Base-by-base conservation (phyloP, 208 protist genomes). In the Wallacemonas sp. region DNA sequence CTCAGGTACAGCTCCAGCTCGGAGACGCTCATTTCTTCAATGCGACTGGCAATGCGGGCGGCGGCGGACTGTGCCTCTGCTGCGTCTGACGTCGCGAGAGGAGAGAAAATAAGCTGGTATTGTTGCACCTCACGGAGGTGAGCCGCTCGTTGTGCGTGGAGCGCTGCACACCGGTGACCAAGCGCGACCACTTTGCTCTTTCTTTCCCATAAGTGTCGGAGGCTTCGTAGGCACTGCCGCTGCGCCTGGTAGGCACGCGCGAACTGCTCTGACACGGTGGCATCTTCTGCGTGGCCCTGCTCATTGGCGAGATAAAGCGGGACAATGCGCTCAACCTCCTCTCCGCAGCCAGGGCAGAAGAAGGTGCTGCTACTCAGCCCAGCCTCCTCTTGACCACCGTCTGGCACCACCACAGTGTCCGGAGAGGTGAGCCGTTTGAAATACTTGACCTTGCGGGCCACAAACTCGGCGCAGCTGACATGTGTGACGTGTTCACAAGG, bases 401-500 rank as follows among this genome's bases (percentile, higher is more conserved):
- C 47, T 31, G 14, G 62, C 51, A 17, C 75, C 60, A 22, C 31
- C 5, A 15, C 30, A 6, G 46, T 14, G 19, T 55, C 42, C 11
- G 42, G 15, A 15, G 65, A 22, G 44, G 15, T 51, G n/a, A 79
- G 36, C n/a, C 59, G 21, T 42, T 70, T 61, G 5, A 67, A 56
- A n/a, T 72, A 41, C 54, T 70, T 75, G 24, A 62, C 54, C 17
- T 64, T 56, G 34, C 69, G 82, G 42, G 72, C 68, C 11, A 86
- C 72, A 46, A 84, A 95, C 36, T 95, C 86, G 6, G 80, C 79
- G 54, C 90, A 95, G 47, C 84, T 81, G 47, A 82, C 44, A 62
- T 95, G 90, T 42, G 91, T 73, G 15, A 95, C 67, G 61, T 95
- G 90, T 61, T 95, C 84, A 47, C 90, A 95, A 0, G 90, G 90